Conservation (phyloP, 140 eudicot species). For the Oenanthe javanica region DNA sequence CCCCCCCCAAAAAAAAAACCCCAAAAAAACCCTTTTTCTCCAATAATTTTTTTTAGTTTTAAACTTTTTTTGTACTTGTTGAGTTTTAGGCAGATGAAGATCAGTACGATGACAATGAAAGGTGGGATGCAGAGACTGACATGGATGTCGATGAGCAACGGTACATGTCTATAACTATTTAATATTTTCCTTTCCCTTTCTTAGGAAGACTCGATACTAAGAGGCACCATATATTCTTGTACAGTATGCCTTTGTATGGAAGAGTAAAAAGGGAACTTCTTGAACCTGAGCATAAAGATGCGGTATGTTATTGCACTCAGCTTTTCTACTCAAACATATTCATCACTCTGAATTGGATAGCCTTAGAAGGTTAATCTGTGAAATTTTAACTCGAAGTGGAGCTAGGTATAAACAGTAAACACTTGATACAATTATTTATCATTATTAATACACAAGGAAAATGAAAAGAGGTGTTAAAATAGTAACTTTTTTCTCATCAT, state of each 20-base stretch:
- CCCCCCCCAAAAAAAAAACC: neutral
- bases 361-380: neutral
- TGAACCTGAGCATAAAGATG: conserved; percentile 49
- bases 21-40: neutral
- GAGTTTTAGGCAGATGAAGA: conserved; percentile 66
- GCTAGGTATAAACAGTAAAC: neutral
- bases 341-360: neutral
- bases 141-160: conserved; percentile 57
- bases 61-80: neutral
- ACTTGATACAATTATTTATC: neutral
- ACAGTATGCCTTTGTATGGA: conserved; percentile 45
- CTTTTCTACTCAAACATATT: neutral
- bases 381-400: neutral
- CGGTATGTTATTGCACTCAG: conserved; percentile 34
- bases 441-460: neutral
- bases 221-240: neutral
- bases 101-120: conserved; percentile 54
- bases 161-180: conserved; percentile 21
- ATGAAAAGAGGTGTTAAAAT: neutral
- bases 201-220: neutral
- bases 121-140: conserved; percentile 54
- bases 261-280: conserved; percentile 67
- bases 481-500: neutral
- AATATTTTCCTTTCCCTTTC: neutral
- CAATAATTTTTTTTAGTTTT: neutral